phyloP scores from a whole-genome alignment of 345 rosid species.

The Eucalyptus polyanthemos region DNA sequence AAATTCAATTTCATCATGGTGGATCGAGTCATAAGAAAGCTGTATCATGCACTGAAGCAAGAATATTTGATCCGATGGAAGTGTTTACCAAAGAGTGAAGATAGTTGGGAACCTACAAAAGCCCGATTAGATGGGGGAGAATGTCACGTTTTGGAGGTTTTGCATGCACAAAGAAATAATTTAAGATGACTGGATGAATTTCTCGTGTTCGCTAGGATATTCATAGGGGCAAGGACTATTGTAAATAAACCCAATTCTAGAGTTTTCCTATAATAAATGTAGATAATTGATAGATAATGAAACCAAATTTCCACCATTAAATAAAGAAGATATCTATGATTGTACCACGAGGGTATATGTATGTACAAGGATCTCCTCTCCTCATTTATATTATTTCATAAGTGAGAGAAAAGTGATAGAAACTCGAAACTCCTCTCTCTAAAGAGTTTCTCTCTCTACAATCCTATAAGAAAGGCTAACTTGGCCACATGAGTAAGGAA shows the following conservation, averaged over 20 bases:
- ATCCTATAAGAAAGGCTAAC: too few relatives aligned
- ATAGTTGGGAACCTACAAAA: not conserved
- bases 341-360: not conserved
- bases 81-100: not conserved
- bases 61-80: not conserved
- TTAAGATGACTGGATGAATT: accelerated
- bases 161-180: too few relatives aligned
- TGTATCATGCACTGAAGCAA: accelerated
- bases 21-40: not conserved
- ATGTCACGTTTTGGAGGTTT: not conserved
- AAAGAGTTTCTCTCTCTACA: not conserved
- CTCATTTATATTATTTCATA: too few relatives aligned
- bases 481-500: not conserved
- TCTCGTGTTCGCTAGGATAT: not conserved
- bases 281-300: not conserved
- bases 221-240: accelerated
- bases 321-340: too few relatives aligned
- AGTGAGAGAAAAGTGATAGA: not conserved
- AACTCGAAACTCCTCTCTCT: too few relatives aligned
- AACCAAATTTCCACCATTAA: not conserved
- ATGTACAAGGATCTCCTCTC: not conserved
- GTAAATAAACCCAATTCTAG: not conserved
- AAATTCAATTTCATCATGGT: not conserved
- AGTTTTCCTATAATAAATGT: too few relatives aligned
- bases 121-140: not conserved